Percentiles rank a stretch among this genome's conserved stretches.
Evolutionary conservation across 352 stramenopile genomes (phyloP).

Genomic region (Phytophthora constricta): DNA sequence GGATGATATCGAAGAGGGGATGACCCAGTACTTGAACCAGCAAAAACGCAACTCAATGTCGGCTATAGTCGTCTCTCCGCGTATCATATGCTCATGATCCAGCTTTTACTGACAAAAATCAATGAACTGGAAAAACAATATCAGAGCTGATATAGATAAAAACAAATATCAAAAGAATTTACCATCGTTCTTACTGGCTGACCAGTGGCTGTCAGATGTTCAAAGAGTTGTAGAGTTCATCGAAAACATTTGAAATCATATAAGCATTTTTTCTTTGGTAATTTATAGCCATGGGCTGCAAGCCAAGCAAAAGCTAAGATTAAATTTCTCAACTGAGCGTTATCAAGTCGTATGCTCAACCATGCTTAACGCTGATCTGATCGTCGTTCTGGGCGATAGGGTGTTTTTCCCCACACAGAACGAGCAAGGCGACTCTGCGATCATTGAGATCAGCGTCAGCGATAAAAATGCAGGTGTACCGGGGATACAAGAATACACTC

Average conservation of each 20-base stretch:
- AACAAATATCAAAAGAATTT: too few species aligned
- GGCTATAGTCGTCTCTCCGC: constrained; percentile 8
- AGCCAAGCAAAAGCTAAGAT: not conserved
- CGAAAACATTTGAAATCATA: not conserved
- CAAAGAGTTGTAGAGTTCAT: too few species aligned
- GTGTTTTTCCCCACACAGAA: constrained; percentile 8
- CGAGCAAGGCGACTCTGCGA: constrained; percentile 1
- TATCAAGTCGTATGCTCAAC: constrained; percentile 7
- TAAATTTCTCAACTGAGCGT: not conserved
- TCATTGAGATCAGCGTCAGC: constrained; percentile 7
- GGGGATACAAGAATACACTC: not conserved
- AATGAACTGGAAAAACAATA: constrained; percentile 13
- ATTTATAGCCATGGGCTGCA: not conserved
- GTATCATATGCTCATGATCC: constrained; percentile 24
- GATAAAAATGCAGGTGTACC: not conserved
- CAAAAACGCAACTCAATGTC: constrained; percentile 10
- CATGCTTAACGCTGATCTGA: not conserved
- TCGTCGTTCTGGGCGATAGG: constrained; percentile 1
- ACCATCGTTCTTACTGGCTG: too few species aligned
- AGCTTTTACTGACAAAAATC: constrained; percentile 7
- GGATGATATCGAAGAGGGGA: not conserved
- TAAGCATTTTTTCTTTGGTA: not conserved
- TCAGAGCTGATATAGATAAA: too few species aligned
- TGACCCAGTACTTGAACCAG: not conserved
- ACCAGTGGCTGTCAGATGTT: too few species aligned